Conservation (phyloP, 2,329 filamentous ascomycete genomes). For the Penicillium sp. region DNA sequence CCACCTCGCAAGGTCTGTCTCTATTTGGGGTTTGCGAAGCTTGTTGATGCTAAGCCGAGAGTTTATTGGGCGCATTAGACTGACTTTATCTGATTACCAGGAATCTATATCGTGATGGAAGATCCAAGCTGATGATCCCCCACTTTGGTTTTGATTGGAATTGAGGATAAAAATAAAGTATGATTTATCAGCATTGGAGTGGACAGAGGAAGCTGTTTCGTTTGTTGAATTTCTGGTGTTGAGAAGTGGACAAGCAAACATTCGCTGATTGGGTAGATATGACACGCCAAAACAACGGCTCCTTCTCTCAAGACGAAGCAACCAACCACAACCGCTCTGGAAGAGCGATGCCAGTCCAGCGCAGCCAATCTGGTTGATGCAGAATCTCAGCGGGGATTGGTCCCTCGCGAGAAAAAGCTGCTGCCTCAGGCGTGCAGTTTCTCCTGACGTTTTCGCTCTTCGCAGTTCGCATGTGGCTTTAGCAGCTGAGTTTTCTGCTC, state of each 20-base stretch:
- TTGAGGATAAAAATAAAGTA: too few relatives aligned
- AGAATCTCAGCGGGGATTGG: not conserved
- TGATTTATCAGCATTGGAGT: too few relatives aligned
- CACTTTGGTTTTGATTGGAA: too few relatives aligned
- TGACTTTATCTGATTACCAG: too few relatives aligned
- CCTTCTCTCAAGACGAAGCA: not conserved
- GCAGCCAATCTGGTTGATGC: not conserved
- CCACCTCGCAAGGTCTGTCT: too few relatives aligned
- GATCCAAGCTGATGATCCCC: too few relatives aligned
- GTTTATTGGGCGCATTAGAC: too few relatives aligned
- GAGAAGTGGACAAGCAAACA: not conserved
- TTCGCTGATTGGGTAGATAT: not conserved
- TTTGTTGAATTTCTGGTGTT: not conserved
- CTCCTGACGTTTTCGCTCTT: constrained; percentile 4
- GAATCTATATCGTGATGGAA: too few relatives aligned
- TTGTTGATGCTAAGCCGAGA: too few relatives aligned
- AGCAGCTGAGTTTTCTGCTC: not conserved
- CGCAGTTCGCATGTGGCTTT: not conserved
- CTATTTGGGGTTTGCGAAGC: too few relatives aligned
- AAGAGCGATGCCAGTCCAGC: not conserved
- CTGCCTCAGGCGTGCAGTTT: not conserved
- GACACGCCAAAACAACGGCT: not conserved
- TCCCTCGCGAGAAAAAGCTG: not conserved
- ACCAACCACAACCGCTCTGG: not conserved
- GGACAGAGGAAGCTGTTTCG: too few relatives aligned